These are phyloP conservation scores for Mycena amicta DNA, from an alignment of 768 basidiomycete species.

Conservation along the genomic window DNA sequence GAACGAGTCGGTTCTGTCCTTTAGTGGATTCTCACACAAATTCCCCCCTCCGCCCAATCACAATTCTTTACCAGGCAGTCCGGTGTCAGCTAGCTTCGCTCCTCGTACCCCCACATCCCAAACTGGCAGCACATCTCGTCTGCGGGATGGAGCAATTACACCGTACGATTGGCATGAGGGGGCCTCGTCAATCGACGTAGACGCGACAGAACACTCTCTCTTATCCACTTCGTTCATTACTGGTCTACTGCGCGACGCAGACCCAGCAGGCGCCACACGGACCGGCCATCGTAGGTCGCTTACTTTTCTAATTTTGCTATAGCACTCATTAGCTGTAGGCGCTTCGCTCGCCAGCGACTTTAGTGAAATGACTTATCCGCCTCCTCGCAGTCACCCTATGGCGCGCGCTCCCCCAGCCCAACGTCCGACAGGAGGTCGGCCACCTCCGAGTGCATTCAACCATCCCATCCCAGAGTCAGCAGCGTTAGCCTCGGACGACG, in stretches of 20 bases:
- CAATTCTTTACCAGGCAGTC: conserved; percentile 46
- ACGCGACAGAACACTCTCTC: conserved; percentile 57
- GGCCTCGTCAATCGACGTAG: conserved; percentile 56
- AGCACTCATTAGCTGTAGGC: conserved; percentile 13
- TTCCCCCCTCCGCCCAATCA: conserved; percentile 60
- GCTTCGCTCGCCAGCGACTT: conserved; percentile 47
- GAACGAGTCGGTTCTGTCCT: conserved; percentile 61
- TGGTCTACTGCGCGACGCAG: conserved; percentile 49
- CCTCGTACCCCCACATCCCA: conserved; percentile 16
- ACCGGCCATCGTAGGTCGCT: conserved; percentile 33
- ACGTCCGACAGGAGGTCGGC: conserved; percentile 27
- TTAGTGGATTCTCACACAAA: conserved; percentile 33
- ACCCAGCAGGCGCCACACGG: conserved; percentile 22
- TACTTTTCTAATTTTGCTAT: conserved; percentile 3
- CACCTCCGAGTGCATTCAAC: conserved; percentile 41
- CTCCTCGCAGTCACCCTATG: conserved; percentile 28
- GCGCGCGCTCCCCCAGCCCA: conserved; percentile 18
- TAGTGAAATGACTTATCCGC: conserved; percentile 61
- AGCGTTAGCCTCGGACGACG: conserved; percentile 35
- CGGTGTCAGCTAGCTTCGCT: conserved; percentile 37
- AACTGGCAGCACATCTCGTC: conserved; percentile 1
- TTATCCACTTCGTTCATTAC: conserved; percentile 68
- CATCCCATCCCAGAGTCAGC: conserved; percentile 30
- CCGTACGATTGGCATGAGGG: conserved; percentile 65
- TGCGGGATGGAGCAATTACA: conserved; percentile 29